Base-by-base conservation (phyloP, 169 alveolate genomes). In the Condylostoma magnum region DNA sequence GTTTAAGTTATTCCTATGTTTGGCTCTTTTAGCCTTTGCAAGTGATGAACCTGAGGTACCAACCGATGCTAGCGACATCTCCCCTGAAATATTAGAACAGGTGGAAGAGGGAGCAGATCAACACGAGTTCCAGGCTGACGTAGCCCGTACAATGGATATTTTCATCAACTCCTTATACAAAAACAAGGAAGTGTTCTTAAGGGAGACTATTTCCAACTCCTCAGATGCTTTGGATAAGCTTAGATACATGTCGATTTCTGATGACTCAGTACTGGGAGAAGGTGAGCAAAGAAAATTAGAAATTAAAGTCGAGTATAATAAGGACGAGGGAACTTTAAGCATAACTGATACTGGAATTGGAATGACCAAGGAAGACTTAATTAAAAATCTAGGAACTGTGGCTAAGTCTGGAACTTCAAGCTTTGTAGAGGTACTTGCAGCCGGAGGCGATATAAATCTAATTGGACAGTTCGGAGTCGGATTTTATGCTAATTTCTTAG, bases 391-490 rank as follows among this genome's bases (percentile, higher is more conserved):
- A 47, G 99, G 99, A 30, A 96, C 99, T 34, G 95, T 97, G 48
- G 99, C 99, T 25, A 96, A 95, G 77, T 95, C 99, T 30, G 99
- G 99, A n/a, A 96, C 99, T 2, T 91, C 97, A 28, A 93, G 94
- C 48, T 97, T 97, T 79, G 85, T 94, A 31, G 98, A 94, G 58
- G 92, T 99, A 30, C 91, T 98, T 38, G 93, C 98, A 8, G 44
- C 67, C 53, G 99, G 97, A 31, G 97, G 96, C 41, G 98, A 96
- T 58, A 90, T 97, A 72, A 95, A 95, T 80, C 87, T 98, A 70
- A 98, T 98, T 63, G 99, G 99, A n/a, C 99, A 98, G 90, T 98
- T 98, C 79, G 99, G 99, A 63, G 99, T 98, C 31, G 99, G 99
- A 34, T 98, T 98, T 90, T 98, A 98, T 90, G 94, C 99, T 38